Evolutionary conservation across 495 filamentous ascomycete species (phyloP).

Genomic region (Penicillium cinerascens): DNA sequence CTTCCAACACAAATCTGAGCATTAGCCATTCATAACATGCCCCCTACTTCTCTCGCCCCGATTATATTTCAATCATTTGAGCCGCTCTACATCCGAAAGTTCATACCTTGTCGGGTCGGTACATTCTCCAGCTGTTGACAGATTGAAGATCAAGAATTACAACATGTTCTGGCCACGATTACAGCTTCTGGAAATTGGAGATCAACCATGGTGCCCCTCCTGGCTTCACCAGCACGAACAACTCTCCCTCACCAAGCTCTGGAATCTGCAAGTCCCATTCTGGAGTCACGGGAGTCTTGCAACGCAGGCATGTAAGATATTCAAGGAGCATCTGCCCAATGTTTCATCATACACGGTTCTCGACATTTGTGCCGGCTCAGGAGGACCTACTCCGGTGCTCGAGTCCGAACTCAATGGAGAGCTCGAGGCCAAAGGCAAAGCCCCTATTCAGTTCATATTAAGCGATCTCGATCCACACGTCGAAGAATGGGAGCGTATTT

Average conservation of each 20-base stretch:
- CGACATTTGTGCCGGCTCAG: conserved; percentile 72
- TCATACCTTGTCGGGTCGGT: too few relatives aligned
- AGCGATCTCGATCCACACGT: conserved; percentile 68
- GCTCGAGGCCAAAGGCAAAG: conserved; percentile 22
- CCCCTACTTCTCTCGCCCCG: too few relatives aligned
- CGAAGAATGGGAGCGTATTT: conserved; percentile 54
- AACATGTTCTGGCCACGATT: not conserved
- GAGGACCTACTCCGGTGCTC: conserved; percentile 63
- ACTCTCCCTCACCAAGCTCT: not conserved
- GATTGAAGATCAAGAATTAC: not conserved
- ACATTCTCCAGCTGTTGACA: not conserved
- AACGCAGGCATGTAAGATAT: not conserved
- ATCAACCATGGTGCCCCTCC: conserved; percentile 1
- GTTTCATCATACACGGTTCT: conserved; percentile 54
- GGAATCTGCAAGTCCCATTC: not conserved
- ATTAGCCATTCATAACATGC: too few relatives aligned
- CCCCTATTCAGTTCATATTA: conserved; percentile 58
- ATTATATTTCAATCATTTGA: too few relatives aligned
- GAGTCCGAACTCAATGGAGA: conserved; percentile 53
- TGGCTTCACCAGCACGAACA: conserved; percentile 2
- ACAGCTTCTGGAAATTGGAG: conserved; percentile 1
- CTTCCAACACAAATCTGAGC: too few relatives aligned
- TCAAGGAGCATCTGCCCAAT: conserved; percentile 29
- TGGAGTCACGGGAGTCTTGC: not conserved
- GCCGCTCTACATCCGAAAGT: too few relatives aligned